Evolutionary conservation across 345 rosid species (phyloP).

Genomic region (Litchi chinensis): DNA sequence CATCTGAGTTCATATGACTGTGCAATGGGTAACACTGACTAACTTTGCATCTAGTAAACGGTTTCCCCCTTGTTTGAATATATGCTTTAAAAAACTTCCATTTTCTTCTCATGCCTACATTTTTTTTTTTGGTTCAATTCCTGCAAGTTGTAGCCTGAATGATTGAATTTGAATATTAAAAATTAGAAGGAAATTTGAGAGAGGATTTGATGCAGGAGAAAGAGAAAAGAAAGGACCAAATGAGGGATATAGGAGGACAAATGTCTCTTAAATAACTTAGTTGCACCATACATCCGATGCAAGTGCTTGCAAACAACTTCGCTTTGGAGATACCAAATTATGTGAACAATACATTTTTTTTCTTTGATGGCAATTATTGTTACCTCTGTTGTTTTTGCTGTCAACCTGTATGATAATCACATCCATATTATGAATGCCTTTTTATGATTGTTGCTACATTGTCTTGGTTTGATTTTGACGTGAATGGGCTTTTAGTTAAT

Average conservation of each 20-base stretch:
- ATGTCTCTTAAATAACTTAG: background rate
- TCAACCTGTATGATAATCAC: background rate
- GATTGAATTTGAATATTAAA: background rate
- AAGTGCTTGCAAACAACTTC: background rate
- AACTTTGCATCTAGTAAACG: constrained; percentile 12
- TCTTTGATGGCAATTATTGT: background rate
- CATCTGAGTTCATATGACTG: constrained; percentile 27
- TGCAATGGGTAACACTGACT: constrained; percentile 47
- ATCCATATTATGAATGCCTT: background rate
- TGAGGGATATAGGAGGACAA: background rate
- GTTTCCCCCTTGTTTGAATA: background rate
- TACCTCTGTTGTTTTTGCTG: background rate
- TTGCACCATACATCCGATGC: background rate
- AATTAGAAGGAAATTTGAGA: background rate
- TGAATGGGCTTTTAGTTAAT: background rate
- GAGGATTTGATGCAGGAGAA: background rate
- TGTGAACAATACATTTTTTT: background rate
- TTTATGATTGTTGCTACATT: background rate
- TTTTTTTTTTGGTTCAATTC: background rate
- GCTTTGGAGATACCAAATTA: background rate
- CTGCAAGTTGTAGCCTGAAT: background rate
- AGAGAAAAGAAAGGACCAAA: background rate
- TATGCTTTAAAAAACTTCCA: background rate
- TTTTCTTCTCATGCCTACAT: background rate
- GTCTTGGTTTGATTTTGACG: background rate